phyloP scores from a whole-genome alignment of 2,329 filamentous ascomycete genomes.

The Botrytis galanthina region DNA sequence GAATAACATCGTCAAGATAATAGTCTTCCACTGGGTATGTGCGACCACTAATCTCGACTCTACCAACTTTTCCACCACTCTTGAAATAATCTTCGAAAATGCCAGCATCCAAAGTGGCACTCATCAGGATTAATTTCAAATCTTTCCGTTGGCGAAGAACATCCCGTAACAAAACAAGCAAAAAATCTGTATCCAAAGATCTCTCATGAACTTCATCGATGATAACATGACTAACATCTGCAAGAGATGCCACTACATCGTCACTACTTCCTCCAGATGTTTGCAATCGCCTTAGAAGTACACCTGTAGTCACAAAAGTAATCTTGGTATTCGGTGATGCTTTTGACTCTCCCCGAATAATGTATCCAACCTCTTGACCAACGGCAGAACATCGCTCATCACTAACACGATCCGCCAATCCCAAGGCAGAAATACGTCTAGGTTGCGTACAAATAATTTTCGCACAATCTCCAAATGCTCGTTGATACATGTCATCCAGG shows the following conservation, averaged over 20 bases:
- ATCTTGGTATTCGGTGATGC: slow-evolving; percentile 72
- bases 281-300: slow-evolving; percentile 85
- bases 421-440: slow-evolving; percentile 87
- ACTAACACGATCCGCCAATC: slow-evolving; percentile 89
- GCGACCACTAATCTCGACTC: slow-evolving; percentile 82
- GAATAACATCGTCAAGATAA: slow-evolving; percentile 84
- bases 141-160: slow-evolving; percentile 72
- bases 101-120: slow-evolving; percentile 85
- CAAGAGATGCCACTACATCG: slow-evolving; percentile 76
- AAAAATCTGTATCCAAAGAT: slow-evolving; percentile 90
- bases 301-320: slow-evolving; percentile 94
- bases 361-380: slow-evolving; percentile 86
- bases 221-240: slow-evolving; percentile 89
- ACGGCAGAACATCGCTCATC: slow-evolving; percentile 82
- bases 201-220: slow-evolving; percentile 97
- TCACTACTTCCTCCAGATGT: slow-evolving; percentile 78
- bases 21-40: slow-evolving; percentile 89
- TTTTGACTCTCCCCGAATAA: slow-evolving; percentile 86
- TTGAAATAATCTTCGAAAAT: slow-evolving; percentile 85
- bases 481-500: slow-evolving; percentile 81
- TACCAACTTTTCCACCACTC: slow-evolving; percentile 66
- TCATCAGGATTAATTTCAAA: slow-evolving; percentile 92
- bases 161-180: slow-evolving; percentile 82
- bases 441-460: slow-evolving; percentile 97
- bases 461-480: slow-evolving; percentile 69